Evolutionary conservation across 2,329 filamentous ascomycete genomes (phyloP).

Genomic region (Alternaria sp.): DNA sequence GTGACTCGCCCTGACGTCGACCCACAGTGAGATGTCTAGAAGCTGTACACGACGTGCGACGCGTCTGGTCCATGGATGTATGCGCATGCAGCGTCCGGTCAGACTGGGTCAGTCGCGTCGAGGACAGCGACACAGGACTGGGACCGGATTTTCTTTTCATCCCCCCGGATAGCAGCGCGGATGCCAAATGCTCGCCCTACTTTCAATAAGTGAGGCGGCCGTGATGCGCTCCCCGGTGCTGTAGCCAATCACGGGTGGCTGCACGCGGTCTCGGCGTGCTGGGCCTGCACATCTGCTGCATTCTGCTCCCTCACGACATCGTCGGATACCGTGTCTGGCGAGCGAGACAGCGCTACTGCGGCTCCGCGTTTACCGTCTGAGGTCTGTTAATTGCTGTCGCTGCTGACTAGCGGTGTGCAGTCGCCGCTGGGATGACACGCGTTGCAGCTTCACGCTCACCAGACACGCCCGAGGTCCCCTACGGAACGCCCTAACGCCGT

Average conservation of each 20-base stretch:
- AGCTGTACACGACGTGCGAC: not conserved
- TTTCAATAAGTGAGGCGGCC: slow-evolving; percentile 42
- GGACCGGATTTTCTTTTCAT: slow-evolving; percentile 12
- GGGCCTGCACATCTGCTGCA: slow-evolving; percentile 22
- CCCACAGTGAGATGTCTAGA: not conserved
- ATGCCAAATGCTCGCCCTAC: slow-evolving; percentile 35
- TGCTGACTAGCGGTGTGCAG: slow-evolving; percentile 37
- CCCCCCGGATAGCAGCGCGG: slow-evolving; percentile 16
- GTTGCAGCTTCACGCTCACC: slow-evolving; percentile 37
- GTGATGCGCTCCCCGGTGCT: slow-evolving; percentile 30
- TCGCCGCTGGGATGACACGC: slow-evolving; percentile 32
- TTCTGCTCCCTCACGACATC: slow-evolving; percentile 22
- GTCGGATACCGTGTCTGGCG: slow-evolving; percentile 27
- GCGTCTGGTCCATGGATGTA: not conserved
- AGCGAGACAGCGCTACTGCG: slow-evolving; percentile 30
- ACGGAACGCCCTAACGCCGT: slow-evolving; percentile 27
- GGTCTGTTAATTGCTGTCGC: slow-evolving; percentile 13
- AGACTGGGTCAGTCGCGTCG: slow-evolving; percentile 20
- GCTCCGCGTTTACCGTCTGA: slow-evolving; percentile 20
- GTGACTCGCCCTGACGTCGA: not conserved
- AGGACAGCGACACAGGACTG: slow-evolving; percentile 6
- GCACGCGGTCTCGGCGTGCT: slow-evolving; percentile 22
- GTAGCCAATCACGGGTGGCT: slow-evolving; percentile 32
- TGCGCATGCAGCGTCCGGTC: slow-evolving; percentile 1
- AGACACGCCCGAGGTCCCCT: slow-evolving; percentile 16